Evolutionary conservation across 768 basidiomycete species (phyloP).

Genomic region (Collybiopsis luxurians): DNA sequence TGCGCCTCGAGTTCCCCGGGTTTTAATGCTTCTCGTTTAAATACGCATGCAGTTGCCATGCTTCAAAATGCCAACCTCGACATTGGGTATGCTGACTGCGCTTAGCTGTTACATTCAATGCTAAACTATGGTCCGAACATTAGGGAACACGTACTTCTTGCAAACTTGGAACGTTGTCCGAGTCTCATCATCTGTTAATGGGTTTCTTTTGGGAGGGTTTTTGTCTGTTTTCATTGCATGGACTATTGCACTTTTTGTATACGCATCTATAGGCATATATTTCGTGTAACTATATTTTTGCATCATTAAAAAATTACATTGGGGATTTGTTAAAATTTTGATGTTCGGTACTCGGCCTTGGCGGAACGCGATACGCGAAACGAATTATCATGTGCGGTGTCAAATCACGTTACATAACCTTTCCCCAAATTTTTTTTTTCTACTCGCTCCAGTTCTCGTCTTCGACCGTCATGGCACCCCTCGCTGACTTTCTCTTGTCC

Average conservation of each 20-base stretch:
- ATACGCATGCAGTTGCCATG: conserved; percentile 39
- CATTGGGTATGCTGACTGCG: conserved; percentile 32
- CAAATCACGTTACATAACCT: neutral
- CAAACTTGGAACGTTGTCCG: conserved; percentile 48
- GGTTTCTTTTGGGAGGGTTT: neutral
- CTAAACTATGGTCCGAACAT: neutral
- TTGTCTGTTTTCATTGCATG: conserved; percentile 3
- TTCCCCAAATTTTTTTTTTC: conserved; percentile 3
- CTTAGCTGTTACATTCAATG: neutral
- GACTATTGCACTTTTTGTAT: neutral
- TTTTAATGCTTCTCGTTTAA: conserved; percentile 37
- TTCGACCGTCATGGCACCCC: conserved; percentile 55
- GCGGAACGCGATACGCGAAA: neutral
- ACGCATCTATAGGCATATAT: neutral
- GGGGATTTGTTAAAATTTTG: neutral
- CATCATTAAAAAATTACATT: neutral
- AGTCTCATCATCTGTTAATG: conserved; percentile 56
- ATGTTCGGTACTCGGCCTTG: neutral
- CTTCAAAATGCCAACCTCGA: conserved; percentile 42
- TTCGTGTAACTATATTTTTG: neutral
- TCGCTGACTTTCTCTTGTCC: conserved; percentile 70
- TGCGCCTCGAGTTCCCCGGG: conserved; percentile 45
- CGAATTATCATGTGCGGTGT: too few species aligned
- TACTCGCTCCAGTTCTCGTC: conserved; percentile 19
- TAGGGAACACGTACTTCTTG: conserved; percentile 49